phyloP scores from a whole-genome alignment of 371 early-diverging fungal genomes.

The Rhizopus sp. region DNA sequence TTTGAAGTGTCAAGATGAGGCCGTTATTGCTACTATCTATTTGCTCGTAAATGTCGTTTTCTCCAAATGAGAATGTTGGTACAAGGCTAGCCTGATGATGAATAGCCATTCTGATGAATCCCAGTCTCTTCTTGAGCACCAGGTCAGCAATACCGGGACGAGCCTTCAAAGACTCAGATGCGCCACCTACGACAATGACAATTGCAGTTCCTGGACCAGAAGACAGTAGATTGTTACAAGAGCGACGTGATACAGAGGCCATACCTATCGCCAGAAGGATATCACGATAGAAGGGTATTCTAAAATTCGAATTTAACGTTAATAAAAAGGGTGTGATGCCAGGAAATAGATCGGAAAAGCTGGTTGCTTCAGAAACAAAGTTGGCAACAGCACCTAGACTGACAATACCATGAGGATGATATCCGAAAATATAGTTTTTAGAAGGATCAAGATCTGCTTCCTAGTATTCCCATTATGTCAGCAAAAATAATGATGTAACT shows the following conservation, averaged over 20 bases:
- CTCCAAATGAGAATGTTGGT: constrained; percentile 78
- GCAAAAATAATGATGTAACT: neutral
- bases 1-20: constrained; percentile 53
- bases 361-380: constrained; percentile 71
- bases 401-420: constrained; percentile 83
- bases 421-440: constrained; percentile 75
- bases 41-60: constrained; percentile 74
- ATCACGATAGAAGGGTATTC: constrained; percentile 72
- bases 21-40: constrained; percentile 48
- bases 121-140: constrained; percentile 65
- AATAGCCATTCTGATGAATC: constrained; percentile 77
- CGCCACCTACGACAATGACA: constrained; percentile 76
- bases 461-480: constrained; percentile 20
- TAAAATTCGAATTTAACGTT: constrained; percentile 61
- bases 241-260: constrained; percentile 68
- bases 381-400: constrained; percentile 75
- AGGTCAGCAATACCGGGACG: constrained; percentile 64
- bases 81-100: constrained; percentile 64
- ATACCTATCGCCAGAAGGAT: constrained; percentile 66
- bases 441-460: constrained; percentile 73
- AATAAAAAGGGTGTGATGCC: constrained; percentile 61
- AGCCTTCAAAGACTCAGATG: constrained; percentile 68
- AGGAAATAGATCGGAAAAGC: constrained; percentile 61
- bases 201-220: constrained; percentile 73
- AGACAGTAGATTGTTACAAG: constrained; percentile 68